These are phyloP conservation scores for Castanea crenata DNA, from an alignment of 306 rosid genomes.

Conservation along the genomic window DNA sequence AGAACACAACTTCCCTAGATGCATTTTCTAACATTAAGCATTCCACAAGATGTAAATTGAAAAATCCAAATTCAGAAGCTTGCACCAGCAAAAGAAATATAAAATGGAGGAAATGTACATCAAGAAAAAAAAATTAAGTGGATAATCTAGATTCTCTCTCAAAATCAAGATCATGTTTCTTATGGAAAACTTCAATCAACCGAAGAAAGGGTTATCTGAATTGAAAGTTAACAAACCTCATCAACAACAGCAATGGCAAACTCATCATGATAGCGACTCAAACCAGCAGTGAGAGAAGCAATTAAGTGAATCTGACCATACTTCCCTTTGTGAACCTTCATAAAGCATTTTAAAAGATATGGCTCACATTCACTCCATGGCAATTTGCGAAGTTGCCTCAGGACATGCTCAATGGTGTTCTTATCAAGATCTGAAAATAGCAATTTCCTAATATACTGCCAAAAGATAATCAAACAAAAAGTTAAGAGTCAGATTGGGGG, in stretches of 20 bases:
- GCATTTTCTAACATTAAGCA: background rate
- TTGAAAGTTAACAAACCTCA: slow-evolving; percentile 55
- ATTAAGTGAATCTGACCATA: slow-evolving; percentile 95
- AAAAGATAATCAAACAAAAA: slow-evolving; percentile 5
- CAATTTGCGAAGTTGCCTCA: slow-evolving; percentile 96
- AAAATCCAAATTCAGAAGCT: background rate
- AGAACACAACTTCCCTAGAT: background rate
- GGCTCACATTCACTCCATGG: slow-evolving; percentile 97
- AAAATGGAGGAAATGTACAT: background rate
- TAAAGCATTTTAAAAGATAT: slow-evolving; percentile 89
- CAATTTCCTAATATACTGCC: slow-evolving; percentile 93
- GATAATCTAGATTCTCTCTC: slow-evolving; percentile 1
- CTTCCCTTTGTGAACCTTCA: slow-evolving; percentile 97
- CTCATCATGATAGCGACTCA: slow-evolving; percentile 97
- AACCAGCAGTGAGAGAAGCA: slow-evolving; percentile 96
- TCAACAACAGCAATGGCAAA: slow-evolving; percentile 96
- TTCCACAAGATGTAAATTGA: background rate
- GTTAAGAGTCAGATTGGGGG: slow-evolving; percentile 1
- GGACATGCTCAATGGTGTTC: slow-evolving; percentile 88
- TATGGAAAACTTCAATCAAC: slow-evolving; percentile 14
- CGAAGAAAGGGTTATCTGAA: slow-evolving; percentile 10
- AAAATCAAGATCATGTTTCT: slow-evolving; percentile 23
- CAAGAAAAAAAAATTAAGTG: background rate
- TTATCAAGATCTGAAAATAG: slow-evolving; percentile 97
- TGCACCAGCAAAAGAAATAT: background rate